These are phyloP conservation scores for Ceratocystis albifundus DNA, from an alignment of 2,329 filamentous ascomycete genomes.

Conservation along the genomic window DNA sequence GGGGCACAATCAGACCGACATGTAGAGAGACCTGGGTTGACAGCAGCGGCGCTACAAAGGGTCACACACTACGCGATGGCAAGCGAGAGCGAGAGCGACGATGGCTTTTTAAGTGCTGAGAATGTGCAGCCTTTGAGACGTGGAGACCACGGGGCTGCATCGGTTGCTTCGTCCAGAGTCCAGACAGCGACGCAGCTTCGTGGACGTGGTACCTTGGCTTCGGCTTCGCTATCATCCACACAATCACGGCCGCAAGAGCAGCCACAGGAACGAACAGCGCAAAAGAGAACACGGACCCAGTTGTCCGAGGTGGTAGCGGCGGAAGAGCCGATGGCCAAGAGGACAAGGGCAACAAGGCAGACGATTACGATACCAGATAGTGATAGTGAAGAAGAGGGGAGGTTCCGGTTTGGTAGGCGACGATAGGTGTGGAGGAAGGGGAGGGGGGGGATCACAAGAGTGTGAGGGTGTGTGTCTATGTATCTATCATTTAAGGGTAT, in stretches of 20 bases:
- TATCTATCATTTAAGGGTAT: constrained; percentile 7
- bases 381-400: constrained; percentile 46
- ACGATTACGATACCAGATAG: constrained; percentile 32
- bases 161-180: not conserved
- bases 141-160: constrained; percentile 10
- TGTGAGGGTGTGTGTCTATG: not conserved
- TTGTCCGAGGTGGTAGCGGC: constrained; percentile 23
- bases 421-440: constrained; percentile 28
- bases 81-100: constrained; percentile 30
- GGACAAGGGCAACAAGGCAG: constrained; percentile 30
- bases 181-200: not conserved
- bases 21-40: too few relatives aligned
- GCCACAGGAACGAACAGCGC: constrained; percentile 29
- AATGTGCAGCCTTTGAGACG: constrained; percentile 17
- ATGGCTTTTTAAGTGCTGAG: constrained; percentile 21
- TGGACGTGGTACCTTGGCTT: not conserved
- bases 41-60: not conserved
- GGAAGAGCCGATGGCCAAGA: constrained; percentile 29
- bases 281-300: not conserved
- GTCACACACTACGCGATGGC: not conserved
- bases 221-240: not conserved
- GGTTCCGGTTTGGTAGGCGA: constrained; percentile 45
- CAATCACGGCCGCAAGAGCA: not conserved
- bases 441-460: not conserved
- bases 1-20: not conserved